A percentile compares a stretch with the other conserved stretches of the same genome.
These are phyloP conservation scores for Lophiostoma macrostomum DNA, from an alignment of 495 filamentous ascomycete genomes.

Conservation along the genomic window DNA sequence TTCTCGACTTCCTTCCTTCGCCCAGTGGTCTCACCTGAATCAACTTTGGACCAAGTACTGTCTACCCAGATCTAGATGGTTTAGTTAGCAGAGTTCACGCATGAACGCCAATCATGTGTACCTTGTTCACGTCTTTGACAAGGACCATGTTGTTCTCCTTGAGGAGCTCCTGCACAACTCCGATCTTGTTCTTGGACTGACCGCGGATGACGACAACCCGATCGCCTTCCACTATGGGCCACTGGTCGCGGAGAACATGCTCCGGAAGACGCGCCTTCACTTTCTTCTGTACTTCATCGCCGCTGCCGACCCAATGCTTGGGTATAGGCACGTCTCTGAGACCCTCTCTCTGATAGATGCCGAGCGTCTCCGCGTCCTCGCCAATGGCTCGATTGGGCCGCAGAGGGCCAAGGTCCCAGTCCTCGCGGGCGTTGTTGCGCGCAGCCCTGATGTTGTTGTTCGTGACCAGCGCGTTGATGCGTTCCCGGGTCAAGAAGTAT, in stretches of 20 bases:
- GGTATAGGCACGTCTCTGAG: constrained; percentile 24
- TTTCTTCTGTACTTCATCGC: constrained; percentile 26
- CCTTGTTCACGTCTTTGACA: constrained; percentile 65
- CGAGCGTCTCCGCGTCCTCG: constrained; percentile 46
- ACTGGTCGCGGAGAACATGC: constrained; percentile 40
- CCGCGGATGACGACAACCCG: constrained; percentile 76
- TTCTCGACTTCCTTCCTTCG: not conserved
- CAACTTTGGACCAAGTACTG: no score
- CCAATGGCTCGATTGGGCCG: constrained; percentile 70
- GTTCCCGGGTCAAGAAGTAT: not conserved
- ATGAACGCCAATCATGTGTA: constrained; percentile 36
- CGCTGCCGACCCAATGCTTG: no score
- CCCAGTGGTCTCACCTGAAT: no score
- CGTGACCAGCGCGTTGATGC: constrained; percentile 24
- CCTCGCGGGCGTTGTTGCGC: constrained; percentile 52
- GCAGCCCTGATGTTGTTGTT: constrained; percentile 33
- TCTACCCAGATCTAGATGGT: no score
- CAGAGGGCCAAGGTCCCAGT: constrained; percentile 72
- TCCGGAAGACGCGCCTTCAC: constrained; percentile 33
- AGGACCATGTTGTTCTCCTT: constrained; percentile 54
- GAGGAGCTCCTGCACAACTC: constrained; percentile 59
- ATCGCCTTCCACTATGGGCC: constrained; percentile 59
- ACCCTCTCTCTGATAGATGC: constrained; percentile 44
- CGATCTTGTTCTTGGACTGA: constrained; percentile 77
- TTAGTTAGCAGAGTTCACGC: no score